Evolutionary conservation across 257 asterid species (phyloP), one percentile per base, ranked within the genome.

Genomic region (Mentha longifolia): DNA sequence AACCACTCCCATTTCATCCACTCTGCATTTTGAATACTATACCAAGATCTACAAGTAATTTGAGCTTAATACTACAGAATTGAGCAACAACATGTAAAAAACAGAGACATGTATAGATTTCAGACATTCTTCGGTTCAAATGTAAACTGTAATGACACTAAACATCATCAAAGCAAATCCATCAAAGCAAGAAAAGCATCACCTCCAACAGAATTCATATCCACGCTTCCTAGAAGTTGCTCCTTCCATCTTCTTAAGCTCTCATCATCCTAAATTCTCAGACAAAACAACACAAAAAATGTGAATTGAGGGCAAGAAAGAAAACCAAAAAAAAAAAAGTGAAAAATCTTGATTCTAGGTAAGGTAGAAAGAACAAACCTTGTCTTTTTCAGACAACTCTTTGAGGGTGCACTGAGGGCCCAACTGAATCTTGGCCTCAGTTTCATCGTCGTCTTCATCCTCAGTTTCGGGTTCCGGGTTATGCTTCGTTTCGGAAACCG

Each of bases 211-310:
- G 98, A 76, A 46, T 83, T 78, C 19, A 92, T 78, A 70, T 92
- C 98, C 78, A 92, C 96, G 65, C 95, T 86, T 47, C 97, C 98
- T 45, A 92, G 92, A 79, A 92, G 97, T 28, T 92, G 98, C n/a
- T 92, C 98, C 85, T 92, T 92, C 98, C 98, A 92, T 81, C 96
- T 92, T 78, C 96, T 88, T 85, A 92, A 85, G 68, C 98, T 92
- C 89, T 92, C 97, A 76, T 92, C 98, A 78, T 90, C 97, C 98
- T 92, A 77, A 57, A 68, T 59, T 55, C 69, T 8, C 76, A 76
- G 67, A 54, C 30, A 52, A 33, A 65, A 59, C 17, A 70, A 46
- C 49, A 52, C 56, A 63, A 69, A 9, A 30, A 19, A 10, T 10
- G 56, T 39, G 47, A 28, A 17, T 46, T 65, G 56, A 65, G 58